phyloP scores from a whole-genome alignment of 164 flowering plant genomes.

The Euptelea pleiosperma region DNA sequence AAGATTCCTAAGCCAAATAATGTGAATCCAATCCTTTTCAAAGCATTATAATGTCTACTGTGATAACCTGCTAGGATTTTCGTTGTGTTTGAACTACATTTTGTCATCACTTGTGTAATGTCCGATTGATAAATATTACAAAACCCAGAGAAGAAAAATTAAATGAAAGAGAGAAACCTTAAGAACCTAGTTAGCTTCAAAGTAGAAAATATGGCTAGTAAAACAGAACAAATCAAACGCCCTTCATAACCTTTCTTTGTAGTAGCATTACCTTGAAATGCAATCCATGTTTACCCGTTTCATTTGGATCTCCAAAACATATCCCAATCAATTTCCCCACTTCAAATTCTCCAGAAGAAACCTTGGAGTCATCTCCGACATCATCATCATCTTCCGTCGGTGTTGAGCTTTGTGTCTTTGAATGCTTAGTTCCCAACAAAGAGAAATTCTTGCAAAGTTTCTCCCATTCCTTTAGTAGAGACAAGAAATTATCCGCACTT shows the following conservation, averaged over 20 bases:
- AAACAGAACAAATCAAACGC: no score
- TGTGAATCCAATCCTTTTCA: no score
- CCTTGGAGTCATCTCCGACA: constrained; percentile 14
- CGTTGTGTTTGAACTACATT: neutral
- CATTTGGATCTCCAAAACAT: constrained; percentile 63
- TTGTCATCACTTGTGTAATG: no score
- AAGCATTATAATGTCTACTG: no score
- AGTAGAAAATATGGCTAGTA: no score
- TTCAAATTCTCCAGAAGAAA: constrained; percentile 46
- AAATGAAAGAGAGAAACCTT: neutral
- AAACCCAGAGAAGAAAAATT: neutral
- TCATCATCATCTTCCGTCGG: constrained; percentile 18
- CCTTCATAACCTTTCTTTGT: no score
- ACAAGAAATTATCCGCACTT: constrained; percentile 56
- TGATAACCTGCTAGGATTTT: no score
- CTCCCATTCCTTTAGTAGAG: constrained; percentile 64
- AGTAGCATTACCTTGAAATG: constrained; percentile 57
- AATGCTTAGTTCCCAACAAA: constrained; percentile 18
- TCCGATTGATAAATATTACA: no score
- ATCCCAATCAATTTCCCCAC: constrained; percentile 52
- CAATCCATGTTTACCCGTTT: constrained; percentile 27
- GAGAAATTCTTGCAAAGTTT: constrained; percentile 43
- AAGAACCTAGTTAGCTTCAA: neutral
- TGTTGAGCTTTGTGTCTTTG: neutral
- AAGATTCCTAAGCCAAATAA: no score